Evolutionary conservation across 345 rosid genomes (phyloP).

Genomic region (Alliaria petiolata): DNA sequence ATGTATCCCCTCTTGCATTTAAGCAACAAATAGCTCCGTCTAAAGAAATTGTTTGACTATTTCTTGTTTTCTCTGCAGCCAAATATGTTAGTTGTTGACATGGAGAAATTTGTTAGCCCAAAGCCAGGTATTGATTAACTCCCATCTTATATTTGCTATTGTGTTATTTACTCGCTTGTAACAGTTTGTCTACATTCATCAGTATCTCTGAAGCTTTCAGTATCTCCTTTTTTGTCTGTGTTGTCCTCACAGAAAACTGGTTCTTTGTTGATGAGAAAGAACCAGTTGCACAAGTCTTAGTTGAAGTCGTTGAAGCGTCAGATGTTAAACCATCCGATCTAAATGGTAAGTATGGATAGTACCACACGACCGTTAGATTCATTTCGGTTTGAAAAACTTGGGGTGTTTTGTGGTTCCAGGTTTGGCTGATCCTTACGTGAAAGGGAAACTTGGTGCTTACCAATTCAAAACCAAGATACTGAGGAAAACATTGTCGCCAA

Average conservation of each 20-base stretch:
- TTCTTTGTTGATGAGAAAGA: slow-evolving; percentile 81
- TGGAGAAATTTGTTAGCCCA: slow-evolving; percentile 74
- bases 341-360: slow-evolving; percentile 54
- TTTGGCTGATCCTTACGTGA: slow-evolving; percentile 90
- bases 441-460: slow-evolving; percentile 78
- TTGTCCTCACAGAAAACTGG: slow-evolving; percentile 59
- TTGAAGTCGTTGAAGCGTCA: slow-evolving; percentile 84
- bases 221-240: neutral
- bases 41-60: neutral
- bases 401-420: slow-evolving; percentile 47
- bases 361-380: neutral
- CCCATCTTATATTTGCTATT: neutral
- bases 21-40: neutral
- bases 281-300: slow-evolving; percentile 60
- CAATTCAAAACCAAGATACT: slow-evolving; percentile 67
- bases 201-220: neutral
- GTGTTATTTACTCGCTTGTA: neutral
- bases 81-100: slow-evolving; percentile 93
- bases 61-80: slow-evolving; percentile 49
- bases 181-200: neutral
- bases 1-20: neutral
- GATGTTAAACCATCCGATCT: slow-evolving; percentile 82
- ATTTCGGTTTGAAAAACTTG: neutral
- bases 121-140: slow-evolving; percentile 40
- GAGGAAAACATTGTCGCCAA: slow-evolving; percentile 76